These are phyloP conservation scores for Cordyceps cateniannulata DNA, from an alignment of 2,329 filamentous ascomycete species.

Conservation along the genomic window DNA sequence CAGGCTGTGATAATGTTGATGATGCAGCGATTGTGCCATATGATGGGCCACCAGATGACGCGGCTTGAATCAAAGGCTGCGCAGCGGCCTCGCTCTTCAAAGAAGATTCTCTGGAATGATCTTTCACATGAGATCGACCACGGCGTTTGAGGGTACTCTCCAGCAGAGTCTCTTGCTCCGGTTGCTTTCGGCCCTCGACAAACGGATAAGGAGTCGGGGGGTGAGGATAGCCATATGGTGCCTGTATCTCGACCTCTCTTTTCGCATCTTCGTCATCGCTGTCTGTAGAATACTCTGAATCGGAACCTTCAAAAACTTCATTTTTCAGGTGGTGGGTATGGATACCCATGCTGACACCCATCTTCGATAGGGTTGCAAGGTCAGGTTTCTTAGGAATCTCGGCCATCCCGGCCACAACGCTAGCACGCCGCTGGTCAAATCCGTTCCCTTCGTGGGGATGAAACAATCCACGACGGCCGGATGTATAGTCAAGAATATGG, in stretches of 20 bases:
- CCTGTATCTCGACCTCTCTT: slow-evolving; percentile 24
- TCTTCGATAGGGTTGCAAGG: slow-evolving; percentile 42
- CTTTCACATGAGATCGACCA: slow-evolving; percentile 1
- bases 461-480: slow-evolving; percentile 36
- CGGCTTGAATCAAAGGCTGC: not conserved
- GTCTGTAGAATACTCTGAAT: slow-evolving; percentile 25
- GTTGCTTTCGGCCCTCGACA: not conserved
- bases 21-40: slow-evolving; percentile 11
- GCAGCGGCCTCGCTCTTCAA: not conserved
- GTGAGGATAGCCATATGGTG: slow-evolving; percentile 1
- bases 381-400: slow-evolving; percentile 57
- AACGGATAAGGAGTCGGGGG: slow-evolving; percentile 4
- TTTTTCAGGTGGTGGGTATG: slow-evolving; percentile 65
- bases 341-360: slow-evolving; percentile 66
- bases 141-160: not conserved
- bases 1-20: not conserved
- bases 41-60: not conserved
- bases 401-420: slow-evolving; percentile 44
- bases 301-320: slow-evolving; percentile 45
- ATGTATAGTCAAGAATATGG: slow-evolving; percentile 37
- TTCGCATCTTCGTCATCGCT: slow-evolving; percentile 26
- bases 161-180: not conserved
- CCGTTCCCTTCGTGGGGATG: slow-evolving; percentile 33
- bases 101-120: not conserved
- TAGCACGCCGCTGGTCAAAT: slow-evolving; percentile 30